phyloP scores from a whole-genome alignment of 768 basidiomycete genomes.

The Russula lepida region DNA sequence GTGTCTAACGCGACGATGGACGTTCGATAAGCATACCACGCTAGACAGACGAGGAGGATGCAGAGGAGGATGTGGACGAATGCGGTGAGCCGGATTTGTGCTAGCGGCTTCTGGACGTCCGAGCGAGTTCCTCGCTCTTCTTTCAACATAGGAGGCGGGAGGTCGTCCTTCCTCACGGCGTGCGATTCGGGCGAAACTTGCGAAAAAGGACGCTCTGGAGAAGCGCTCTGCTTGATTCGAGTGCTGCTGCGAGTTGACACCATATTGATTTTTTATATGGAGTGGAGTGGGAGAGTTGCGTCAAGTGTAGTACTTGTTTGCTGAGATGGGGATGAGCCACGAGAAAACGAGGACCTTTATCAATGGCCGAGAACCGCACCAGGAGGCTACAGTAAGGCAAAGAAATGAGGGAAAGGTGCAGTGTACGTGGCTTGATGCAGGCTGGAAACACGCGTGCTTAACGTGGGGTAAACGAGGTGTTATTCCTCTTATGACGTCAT shows the following conservation, averaged over 20 bases:
- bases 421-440: background rate
- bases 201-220: slow-evolving; percentile 1
- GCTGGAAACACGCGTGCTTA: background rate
- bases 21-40: slow-evolving; percentile 13
- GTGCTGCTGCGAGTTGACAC: slow-evolving; percentile 10
- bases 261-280: background rate
- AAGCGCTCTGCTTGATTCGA: background rate
- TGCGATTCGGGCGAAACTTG: background rate
- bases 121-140: slow-evolving; percentile 3
- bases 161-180: slow-evolving; percentile 5
- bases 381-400: slow-evolving; percentile 8
- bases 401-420: slow-evolving; percentile 2
- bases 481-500: slow-evolving; percentile 7
- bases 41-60: background rate
- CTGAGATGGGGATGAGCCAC: slow-evolving; percentile 4
- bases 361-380: background rate
- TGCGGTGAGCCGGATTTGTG: background rate
- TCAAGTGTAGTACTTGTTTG: background rate
- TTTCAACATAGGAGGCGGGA: slow-evolving; percentile 1
- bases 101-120: slow-evolving; percentile 6
- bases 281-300: background rate
- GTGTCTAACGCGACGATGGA: slow-evolving; percentile 1
- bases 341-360: background rate
- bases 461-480: slow-evolving; percentile 1
- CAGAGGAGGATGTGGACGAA: slow-evolving; percentile 10